Conservation (phyloP, 305 asterid genomes). For the Fraxinus angustifolia region DNA sequence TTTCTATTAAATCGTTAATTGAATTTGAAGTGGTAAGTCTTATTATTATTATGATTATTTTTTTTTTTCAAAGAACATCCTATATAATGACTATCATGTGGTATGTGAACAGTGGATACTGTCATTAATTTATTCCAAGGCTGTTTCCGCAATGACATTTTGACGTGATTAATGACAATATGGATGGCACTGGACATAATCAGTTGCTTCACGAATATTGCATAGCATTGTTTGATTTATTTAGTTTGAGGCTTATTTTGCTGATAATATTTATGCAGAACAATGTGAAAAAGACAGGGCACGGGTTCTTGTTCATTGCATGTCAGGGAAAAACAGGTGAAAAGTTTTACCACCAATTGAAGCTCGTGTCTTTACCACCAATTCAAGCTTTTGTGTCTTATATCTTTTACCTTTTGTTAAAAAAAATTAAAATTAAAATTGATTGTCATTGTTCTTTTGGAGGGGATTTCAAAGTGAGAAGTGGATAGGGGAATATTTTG, state of each 20-base stretch:
- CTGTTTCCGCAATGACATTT: background rate
- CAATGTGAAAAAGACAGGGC: conserved; percentile 48
- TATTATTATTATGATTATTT: too few relatives aligned
- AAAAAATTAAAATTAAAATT: background rate
- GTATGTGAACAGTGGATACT: background rate
- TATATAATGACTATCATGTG: background rate
- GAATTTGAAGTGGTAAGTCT: background rate
- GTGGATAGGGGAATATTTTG: background rate
- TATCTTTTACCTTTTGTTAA: background rate
- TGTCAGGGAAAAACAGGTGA: conserved; percentile 56
- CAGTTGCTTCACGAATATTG: background rate
- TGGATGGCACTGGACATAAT: background rate
- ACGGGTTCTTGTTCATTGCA: conserved; percentile 60
- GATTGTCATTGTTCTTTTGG: background rate
- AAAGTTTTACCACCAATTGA: background rate
- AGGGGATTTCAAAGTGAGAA: background rate
- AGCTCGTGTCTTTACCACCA: background rate
- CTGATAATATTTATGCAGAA: conserved; percentile 28
- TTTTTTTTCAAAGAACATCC: background rate
- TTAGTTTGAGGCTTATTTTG: conserved; percentile 2
- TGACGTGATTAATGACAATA: background rate
- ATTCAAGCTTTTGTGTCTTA: background rate
- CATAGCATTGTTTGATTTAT: background rate
- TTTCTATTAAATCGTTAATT: background rate
- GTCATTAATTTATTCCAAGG: background rate